Evolutionary conservation across 148 eudicot species (phyloP).

Genomic region (Rhododendron ferrugineum): DNA sequence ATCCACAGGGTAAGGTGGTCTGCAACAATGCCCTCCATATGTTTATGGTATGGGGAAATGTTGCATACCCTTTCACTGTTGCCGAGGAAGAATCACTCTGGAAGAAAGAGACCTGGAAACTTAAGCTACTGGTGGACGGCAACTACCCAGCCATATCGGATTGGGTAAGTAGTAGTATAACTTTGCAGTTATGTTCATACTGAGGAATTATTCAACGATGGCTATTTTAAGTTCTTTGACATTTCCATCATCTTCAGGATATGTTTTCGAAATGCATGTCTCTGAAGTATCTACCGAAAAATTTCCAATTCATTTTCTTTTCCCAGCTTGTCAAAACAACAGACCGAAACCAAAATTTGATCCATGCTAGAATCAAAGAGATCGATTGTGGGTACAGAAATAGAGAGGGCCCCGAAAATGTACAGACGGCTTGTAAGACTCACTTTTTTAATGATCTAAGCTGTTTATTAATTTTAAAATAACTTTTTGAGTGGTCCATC

Average conservation of each 20-base stretch:
- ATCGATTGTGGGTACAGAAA: too few species aligned
- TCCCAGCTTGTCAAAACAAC: not conserved
- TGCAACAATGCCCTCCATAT: conserved; percentile 68
- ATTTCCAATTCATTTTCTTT: too few species aligned
- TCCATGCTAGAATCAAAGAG: too few species aligned
- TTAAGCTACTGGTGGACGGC: conserved; percentile 57
- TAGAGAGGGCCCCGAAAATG: too few species aligned
- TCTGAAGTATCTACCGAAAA: too few species aligned
- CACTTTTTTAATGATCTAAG: too few species aligned
- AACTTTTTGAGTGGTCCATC: too few species aligned
- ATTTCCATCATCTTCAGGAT: not conserved
- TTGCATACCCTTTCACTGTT: conserved; percentile 64
- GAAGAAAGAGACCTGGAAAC: conserved; percentile 71
- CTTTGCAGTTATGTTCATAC: not conserved
- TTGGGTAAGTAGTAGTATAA: conserved; percentile 39
- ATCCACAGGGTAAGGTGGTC: conserved; percentile 71
- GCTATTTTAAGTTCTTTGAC: not conserved
- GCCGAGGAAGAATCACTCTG: conserved; percentile 59
- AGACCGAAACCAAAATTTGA: not conserved
- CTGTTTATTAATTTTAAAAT: too few species aligned
- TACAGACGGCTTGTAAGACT: too few species aligned
- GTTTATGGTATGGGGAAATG: conserved; percentile 79
- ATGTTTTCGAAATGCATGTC: too few species aligned
- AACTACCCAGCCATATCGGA: conserved; percentile 37
- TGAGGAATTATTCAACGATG: too few species aligned